Conservation (phyloP, 805 yeast species). For the Sungouiozyma ichnusensis region DNA sequence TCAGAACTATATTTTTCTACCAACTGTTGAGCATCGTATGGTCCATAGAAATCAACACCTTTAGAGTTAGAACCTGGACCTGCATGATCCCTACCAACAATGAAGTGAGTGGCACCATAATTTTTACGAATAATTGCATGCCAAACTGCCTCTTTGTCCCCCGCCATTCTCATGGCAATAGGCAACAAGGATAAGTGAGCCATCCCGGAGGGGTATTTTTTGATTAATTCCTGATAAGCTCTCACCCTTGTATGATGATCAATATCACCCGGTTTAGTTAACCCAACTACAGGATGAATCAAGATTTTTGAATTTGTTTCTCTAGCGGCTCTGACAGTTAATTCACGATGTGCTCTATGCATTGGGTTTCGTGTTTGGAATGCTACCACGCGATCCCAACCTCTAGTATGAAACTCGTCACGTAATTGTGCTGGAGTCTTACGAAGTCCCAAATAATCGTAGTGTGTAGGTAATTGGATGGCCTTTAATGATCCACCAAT, state of each 20-base stretch:
- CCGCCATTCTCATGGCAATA: slow-evolving; percentile 98
- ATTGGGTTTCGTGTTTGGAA: slow-evolving; percentile 98
- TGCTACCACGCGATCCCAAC: slow-evolving; percentile 87
- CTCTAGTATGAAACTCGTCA: slow-evolving; percentile 65
- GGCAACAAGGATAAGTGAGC: slow-evolving; percentile 84
- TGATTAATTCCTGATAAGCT: slow-evolving; percentile 84
- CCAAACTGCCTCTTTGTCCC: slow-evolving; percentile 97
- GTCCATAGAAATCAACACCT: slow-evolving; percentile 92
- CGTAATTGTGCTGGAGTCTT: slow-evolving; percentile 87
- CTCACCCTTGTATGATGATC: slow-evolving; percentile 96
- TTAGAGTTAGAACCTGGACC: slow-evolving; percentile 87
- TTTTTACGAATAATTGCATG: slow-evolving; percentile 94
- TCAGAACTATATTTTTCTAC: slow-evolving; percentile 69
- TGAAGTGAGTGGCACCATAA: slow-evolving; percentile 94
- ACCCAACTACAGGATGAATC: slow-evolving; percentile 94
- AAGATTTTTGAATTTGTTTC: slow-evolving; percentile 78
- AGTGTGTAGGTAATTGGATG: slow-evolving; percentile 72
- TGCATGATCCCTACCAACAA: slow-evolving; percentile 97
- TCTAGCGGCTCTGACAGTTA: slow-evolving; percentile 94
- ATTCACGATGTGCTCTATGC: slow-evolving; percentile 97
- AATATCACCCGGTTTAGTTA: slow-evolving; percentile 95
- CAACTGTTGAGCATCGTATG: slow-evolving; percentile 90
- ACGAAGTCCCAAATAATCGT: slow-evolving; percentile 80
- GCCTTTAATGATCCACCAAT: slow-evolving; percentile 86
- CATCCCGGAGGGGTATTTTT: slow-evolving; percentile 89